Base-by-base conservation (phyloP, 1,284 basidiomycete genomes). In the Melampsora americana region DNA sequence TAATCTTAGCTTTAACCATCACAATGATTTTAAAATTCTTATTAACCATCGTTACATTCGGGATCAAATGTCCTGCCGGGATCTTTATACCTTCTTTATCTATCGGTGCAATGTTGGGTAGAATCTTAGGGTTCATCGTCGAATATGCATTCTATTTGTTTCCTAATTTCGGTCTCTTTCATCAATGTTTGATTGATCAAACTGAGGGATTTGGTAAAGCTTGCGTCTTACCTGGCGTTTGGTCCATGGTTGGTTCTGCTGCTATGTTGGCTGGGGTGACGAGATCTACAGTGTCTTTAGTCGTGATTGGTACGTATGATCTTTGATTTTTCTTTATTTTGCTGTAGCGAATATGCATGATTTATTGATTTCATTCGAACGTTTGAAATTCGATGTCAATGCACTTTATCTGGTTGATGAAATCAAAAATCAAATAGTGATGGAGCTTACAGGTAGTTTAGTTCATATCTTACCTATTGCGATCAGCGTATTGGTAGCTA, bases 21-120 rank as follows among this genome's bases (percentile, higher is more conserved):
- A 28, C 62, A 23, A 59, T 23, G 7, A 9, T 69, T 26, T 69
- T 66, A 18, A 48, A 67, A 42, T 69, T 60, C 26, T 26, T 72
- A 14, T 42, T 72, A 18, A 65, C 53, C 18, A 39, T 50, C 59
- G n/a, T 32, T 42, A 74, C 72, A 5, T 66, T 67, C 32, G 70
- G 70, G 48, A 66, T 65, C 28, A 66, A 74, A 76, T 77, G 81
- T 46, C 79, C 81, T 77, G 94, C 95, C 5, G 95, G 95, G 1
- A 95, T 99, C 80, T 99, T 99, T 84, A 92, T 99, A 35, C 95
- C 96, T 0, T 93, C 94, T 0, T 88, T 99, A 35, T 94, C 92
- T 26, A 94, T 97, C n/a, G 96, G 95, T 23, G 96, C 95, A 0
- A 95, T 93, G 80, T 92, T 92, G 61, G 95, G 95, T 2, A 87